Conservation (phyloP, 2,329 filamentous ascomycete genomes). For the Tolypocladium inflatum region DNA sequence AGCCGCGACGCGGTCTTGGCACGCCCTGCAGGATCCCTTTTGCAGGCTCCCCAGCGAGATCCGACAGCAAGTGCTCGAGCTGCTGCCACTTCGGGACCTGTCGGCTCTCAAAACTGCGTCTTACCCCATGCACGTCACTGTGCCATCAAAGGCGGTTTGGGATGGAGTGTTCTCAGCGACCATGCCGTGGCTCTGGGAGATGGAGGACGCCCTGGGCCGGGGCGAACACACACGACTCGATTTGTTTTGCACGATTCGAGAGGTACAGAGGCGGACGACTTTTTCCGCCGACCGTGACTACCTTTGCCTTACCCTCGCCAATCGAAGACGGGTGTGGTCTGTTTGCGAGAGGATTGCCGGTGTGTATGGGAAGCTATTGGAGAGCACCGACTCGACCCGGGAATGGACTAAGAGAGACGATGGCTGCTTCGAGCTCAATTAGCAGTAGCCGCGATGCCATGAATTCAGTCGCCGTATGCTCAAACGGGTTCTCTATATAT, state of each 20-base stretch:
- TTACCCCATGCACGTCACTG: not conserved
- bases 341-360: not conserved
- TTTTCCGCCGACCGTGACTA: not conserved
- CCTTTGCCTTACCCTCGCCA: not conserved
- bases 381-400: not conserved
- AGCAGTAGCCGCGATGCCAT: not conserved
- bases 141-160: not conserved
- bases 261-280: not conserved
- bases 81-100: not conserved
- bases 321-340: not conserved
- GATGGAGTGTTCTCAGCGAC: not conserved
- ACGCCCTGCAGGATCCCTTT: not conserved
- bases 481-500: too few species aligned
- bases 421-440: not conserved
- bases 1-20: not conserved
- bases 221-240: not conserved
- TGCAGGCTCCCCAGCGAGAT: not conserved
- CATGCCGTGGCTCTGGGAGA: not conserved
- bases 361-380: not conserved
- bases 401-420: not conserved
- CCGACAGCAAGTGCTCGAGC: not conserved
- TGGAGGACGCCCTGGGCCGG: not conserved
- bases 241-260: not conserved
- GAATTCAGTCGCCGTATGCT: not conserved
- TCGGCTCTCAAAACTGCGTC: not conserved